Percentiles rank a stretch among this genome's conserved stretches.
Conservation (phyloP, 768 basidiomycete genomes). For the Hypholoma sublateritium region DNA sequence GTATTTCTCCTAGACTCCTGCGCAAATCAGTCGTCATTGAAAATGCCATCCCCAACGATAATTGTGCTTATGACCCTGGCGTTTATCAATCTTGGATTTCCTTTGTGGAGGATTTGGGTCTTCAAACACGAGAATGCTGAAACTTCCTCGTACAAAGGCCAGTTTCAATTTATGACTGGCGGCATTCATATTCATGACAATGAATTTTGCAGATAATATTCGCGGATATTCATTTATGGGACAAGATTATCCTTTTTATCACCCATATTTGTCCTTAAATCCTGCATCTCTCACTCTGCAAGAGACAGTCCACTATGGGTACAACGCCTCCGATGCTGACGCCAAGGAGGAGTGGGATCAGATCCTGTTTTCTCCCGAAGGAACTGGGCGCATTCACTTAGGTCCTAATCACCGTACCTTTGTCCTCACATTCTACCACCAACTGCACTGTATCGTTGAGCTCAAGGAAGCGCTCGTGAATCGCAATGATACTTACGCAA, state of each 20-base stretch:
- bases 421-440: slow-evolving; percentile 24
- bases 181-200: too few species aligned
- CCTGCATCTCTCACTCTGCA: slow-evolving; percentile 16
- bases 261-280: background rate
- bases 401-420: slow-evolving; percentile 21
- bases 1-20: too few species aligned
- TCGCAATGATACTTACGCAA: slow-evolving; percentile 11
- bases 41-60: too few species aligned
- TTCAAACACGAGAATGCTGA: too few species aligned
- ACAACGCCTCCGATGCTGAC: slow-evolving; percentile 13
- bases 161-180: too few species aligned
- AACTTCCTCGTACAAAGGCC: too few species aligned
- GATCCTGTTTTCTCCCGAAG: slow-evolving; percentile 9
- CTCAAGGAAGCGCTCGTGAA: slow-evolving; percentile 21
- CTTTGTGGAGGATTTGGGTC: too few species aligned
- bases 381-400: slow-evolving; percentile 21
- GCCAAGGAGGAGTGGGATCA: background rate
- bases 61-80: too few species aligned
- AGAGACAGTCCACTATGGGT: slow-evolving; percentile 18
- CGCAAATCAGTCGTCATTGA: too few species aligned
- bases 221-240: slow-evolving; percentile 7
- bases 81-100: too few species aligned
- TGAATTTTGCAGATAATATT: too few species aligned
- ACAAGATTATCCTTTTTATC: slow-evolving; percentile 6
- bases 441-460: slow-evolving; percentile 25